These are phyloP conservation scores for Saturnispora bothae DNA, from an alignment of 805 yeast genomes.

Conservation along the genomic window DNA sequence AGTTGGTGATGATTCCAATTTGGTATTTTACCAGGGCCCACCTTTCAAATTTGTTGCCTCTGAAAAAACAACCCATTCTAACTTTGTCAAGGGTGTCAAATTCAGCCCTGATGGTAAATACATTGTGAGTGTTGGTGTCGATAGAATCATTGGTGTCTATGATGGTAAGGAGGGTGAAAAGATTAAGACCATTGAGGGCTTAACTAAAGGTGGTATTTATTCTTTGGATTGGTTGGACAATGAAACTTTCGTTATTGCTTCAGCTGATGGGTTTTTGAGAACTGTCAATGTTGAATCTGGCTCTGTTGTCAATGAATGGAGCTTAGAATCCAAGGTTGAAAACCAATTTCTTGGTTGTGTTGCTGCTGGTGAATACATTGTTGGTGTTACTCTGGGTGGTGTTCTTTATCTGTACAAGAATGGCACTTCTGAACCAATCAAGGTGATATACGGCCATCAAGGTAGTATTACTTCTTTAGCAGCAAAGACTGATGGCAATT, in stretches of 20 bases:
- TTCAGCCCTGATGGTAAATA: constrained; percentile 74
- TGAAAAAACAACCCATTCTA: constrained; percentile 63
- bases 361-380: constrained; percentile 52
- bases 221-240: constrained; percentile 58
- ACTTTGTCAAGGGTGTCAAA: constrained; percentile 69
- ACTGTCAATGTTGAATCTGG: constrained; percentile 44
- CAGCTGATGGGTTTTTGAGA: constrained; percentile 74
- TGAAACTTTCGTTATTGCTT: constrained; percentile 63
- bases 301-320: constrained; percentile 40
- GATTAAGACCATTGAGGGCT: constrained; percentile 36
- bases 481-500: constrained; percentile 14
- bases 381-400: constrained; percentile 66
- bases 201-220: constrained; percentile 74
- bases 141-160: constrained; percentile 63
- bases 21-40: constrained; percentile 84
- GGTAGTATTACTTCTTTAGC: constrained; percentile 59
- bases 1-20: constrained; percentile 77
- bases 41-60: constrained; percentile 81
- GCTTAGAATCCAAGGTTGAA: constrained; percentile 34
- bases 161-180: constrained; percentile 84
- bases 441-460: constrained; percentile 66
- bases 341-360: constrained; percentile 64
- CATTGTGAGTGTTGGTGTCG: constrained; percentile 77
- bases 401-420: constrained; percentile 49
- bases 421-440: constrained; percentile 29